Evolutionary conservation across 2,329 filamentous ascomycete genomes (phyloP).

Genomic region (Ophiostoma sp.): DNA sequence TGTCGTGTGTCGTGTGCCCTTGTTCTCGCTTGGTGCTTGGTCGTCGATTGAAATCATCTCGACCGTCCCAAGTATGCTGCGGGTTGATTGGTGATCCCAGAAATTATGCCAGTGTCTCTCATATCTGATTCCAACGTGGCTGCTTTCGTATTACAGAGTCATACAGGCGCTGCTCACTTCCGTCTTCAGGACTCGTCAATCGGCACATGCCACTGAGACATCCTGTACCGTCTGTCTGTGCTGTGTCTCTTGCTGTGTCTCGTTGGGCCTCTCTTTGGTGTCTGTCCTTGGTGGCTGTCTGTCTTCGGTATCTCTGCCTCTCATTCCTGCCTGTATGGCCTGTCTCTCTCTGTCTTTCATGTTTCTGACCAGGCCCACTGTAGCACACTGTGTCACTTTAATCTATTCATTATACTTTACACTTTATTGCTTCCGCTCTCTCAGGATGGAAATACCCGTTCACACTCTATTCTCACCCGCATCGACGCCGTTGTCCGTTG

Average conservation of each 20-base stretch:
- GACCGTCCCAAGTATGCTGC: no score
- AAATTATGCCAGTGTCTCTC: neutral
- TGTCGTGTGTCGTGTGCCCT: neutral
- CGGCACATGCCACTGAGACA: constrained; percentile 11
- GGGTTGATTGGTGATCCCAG: neutral
- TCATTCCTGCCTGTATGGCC: neutral
- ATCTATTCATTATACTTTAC: neutral
- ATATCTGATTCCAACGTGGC: neutral
- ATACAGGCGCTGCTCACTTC: constrained; percentile 4
- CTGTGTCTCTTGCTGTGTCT: neutral
- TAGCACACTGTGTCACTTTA: constrained; percentile 3
- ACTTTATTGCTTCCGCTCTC: neutral
- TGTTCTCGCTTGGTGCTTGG: neutral
- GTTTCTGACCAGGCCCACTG: neutral
- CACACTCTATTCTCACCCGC: neutral
- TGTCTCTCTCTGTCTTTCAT: constrained; percentile 4
- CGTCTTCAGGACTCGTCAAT: neutral
- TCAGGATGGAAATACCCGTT: neutral
- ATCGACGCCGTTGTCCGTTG: neutral
- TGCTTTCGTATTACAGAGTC: neutral
- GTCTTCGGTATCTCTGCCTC: neutral
- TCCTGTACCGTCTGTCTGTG: neutral
- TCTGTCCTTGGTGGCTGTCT: neutral
- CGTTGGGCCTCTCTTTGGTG: neutral
- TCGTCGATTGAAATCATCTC: neutral